A percentile compares a stretch with the other conserved stretches of the same genome.
phyloP scores from a whole-genome alignment of 2,329 filamentous ascomycete genomes.

The Monilinia laxa region DNA sequence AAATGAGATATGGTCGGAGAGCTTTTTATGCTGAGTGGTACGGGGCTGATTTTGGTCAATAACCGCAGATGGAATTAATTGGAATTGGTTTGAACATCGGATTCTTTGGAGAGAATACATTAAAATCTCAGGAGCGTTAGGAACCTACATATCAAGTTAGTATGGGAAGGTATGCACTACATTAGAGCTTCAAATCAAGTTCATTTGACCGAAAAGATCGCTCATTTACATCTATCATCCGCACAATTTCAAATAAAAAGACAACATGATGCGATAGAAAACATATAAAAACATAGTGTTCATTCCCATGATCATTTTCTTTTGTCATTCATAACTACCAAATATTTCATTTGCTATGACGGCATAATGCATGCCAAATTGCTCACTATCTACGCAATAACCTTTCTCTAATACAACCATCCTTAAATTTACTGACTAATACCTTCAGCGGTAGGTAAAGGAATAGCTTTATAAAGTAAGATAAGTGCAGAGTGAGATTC shows the following conservation, averaged over 20 bases:
- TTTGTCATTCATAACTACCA: background rate
- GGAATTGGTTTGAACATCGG: background rate
- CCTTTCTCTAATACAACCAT: background rate
- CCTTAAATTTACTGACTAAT: conserved; percentile 25
- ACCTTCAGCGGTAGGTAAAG: conserved; percentile 60
- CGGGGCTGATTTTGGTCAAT: background rate
- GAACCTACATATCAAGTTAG: background rate
- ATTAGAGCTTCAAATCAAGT: background rate
- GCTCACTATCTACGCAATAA: background rate
- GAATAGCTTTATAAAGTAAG: conserved; percentile 73
- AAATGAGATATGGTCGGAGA: background rate
- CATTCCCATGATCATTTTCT: background rate
- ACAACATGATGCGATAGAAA: background rate
- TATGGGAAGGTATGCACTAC: background rate
- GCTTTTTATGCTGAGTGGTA: background rate
- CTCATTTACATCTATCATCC: background rate
- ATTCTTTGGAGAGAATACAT: background rate
- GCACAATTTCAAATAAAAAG: background rate
- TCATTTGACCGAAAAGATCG: background rate
- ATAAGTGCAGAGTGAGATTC: conserved; percentile 83
- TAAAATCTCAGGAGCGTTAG: background rate
- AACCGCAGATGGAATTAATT: background rate
- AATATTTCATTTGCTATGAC: background rate
- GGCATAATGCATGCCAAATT: background rate
- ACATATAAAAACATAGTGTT: background rate